These are phyloP conservation scores for Penicillium verrucosum DNA, from an alignment of 2,329 filamentous ascomycete genomes.

Conservation along the genomic window DNA sequence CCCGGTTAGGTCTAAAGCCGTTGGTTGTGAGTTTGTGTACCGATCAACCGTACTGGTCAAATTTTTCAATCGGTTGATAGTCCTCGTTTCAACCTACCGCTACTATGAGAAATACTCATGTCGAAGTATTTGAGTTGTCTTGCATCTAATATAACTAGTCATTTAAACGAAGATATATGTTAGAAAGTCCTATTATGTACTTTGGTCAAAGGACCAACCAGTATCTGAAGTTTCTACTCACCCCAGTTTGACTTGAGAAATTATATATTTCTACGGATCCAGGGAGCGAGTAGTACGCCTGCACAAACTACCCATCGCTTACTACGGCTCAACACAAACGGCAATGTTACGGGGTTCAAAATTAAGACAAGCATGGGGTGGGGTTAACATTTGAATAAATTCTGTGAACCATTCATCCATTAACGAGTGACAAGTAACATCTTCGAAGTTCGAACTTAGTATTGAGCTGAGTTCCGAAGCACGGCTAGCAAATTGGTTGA, in stretches of 20 bases:
- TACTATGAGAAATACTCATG: neutral
- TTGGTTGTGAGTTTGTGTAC: neutral
- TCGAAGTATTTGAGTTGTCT: neutral
- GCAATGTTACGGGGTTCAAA: neutral
- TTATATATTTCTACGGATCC: too few relatives aligned
- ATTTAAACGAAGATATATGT: too few relatives aligned
- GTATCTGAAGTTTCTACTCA: too few relatives aligned
- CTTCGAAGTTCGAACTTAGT: neutral
- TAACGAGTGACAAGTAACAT: slow-evolving; percentile 4
- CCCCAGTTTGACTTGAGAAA: too few relatives aligned
- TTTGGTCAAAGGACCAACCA: too few relatives aligned
- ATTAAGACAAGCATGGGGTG: neutral
- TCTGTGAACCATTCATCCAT: neutral
- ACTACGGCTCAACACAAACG: too few relatives aligned
- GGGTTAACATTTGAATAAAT: neutral
- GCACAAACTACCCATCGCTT: too few relatives aligned
- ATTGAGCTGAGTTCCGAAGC: neutral
- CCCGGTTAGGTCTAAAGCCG: too few relatives aligned
- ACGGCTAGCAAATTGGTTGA: neutral
- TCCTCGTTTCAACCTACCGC: neutral
- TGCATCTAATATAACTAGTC: neutral
- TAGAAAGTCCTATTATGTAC: too few relatives aligned
- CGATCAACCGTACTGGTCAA: too few relatives aligned
- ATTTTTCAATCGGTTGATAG: neutral
- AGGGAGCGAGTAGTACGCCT: too few relatives aligned